A percentile compares a stretch with the other conserved stretches of the same genome.
Conservation (phyloP, 306 rosid genomes). For the Corylus heterophylla region DNA sequence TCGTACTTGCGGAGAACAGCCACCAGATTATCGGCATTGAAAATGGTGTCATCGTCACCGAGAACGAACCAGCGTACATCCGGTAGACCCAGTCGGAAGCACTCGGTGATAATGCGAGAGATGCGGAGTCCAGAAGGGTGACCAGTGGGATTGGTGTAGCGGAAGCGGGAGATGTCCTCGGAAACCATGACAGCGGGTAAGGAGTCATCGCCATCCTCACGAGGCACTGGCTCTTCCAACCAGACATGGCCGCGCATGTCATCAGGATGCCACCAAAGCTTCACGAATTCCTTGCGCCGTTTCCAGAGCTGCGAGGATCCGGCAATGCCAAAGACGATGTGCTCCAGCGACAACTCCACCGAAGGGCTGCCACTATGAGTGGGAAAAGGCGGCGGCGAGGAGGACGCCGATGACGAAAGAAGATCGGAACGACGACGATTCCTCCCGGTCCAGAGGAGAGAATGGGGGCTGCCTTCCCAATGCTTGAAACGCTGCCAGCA, state of each 20-base stretch:
- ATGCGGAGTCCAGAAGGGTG: conserved; percentile 82
- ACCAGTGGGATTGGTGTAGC: conserved; percentile 69
- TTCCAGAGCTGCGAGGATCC: conserved; percentile 75
- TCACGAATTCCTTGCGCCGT: conserved; percentile 62
- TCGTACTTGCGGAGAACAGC: conserved; percentile 67
- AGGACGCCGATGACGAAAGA: conserved; percentile 22
- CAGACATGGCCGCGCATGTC: conserved; percentile 78
- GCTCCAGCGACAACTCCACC: conserved; percentile 48
- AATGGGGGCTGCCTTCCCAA: conserved; percentile 43
- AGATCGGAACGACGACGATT: conserved; percentile 19
- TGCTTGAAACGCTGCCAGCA: conserved; percentile 48
- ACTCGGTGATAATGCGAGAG: conserved; percentile 65
- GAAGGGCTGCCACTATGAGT: conserved; percentile 28
- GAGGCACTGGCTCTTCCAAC: conserved; percentile 61
- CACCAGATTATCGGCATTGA: conserved; percentile 71
- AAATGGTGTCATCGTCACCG: conserved; percentile 76
- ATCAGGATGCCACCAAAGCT: conserved; percentile 74
- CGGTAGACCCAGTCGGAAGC: conserved; percentile 58
- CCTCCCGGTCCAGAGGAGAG: conserved; percentile 39
- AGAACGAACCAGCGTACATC: conserved; percentile 65
- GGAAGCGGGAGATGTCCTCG: conserved; percentile 67
- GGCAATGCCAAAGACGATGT: conserved; percentile 71
- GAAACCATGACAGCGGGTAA: conserved; percentile 66
- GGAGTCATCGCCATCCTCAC: conserved; percentile 42
- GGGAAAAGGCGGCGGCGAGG: background rate